phyloP scores from a whole-genome alignment of 495 filamentous ascomycete species.

The Talaromyces wortmannii region DNA sequence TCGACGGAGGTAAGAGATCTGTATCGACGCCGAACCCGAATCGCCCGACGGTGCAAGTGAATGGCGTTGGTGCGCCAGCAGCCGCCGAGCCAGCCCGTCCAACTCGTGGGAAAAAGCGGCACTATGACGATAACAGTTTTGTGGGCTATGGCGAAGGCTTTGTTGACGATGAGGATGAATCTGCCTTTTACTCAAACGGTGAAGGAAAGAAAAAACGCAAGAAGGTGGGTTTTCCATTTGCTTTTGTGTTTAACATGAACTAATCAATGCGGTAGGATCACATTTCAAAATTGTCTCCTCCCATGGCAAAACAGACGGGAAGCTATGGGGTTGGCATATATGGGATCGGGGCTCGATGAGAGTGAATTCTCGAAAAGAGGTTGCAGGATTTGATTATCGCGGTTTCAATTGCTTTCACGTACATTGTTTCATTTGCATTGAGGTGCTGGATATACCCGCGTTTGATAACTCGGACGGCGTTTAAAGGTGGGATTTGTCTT shows the following conservation, averaged over 20 bases:
- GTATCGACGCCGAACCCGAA: conserved; percentile 22
- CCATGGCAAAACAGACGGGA: conserved; percentile 34
- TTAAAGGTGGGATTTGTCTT: conserved; percentile 16
- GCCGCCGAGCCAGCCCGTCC: conserved; percentile 37
- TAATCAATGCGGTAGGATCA: conserved; percentile 29
- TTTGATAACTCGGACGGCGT: conserved; percentile 41
- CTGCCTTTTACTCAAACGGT: conserved; percentile 37
- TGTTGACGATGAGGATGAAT: conserved; percentile 52
- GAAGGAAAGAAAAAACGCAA: conserved; percentile 41
- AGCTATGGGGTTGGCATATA: conserved; percentile 43
- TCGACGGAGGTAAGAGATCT: conserved; percentile 30
- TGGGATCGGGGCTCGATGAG: conserved; percentile 41
- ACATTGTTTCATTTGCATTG: conserved; percentile 44
- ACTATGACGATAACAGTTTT: conserved; percentile 63
- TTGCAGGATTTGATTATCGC: conserved; percentile 14
- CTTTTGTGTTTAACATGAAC: background rate
- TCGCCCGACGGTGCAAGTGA: conserved; percentile 19
- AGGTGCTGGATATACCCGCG: conserved; percentile 51
- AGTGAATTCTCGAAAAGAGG: conserved; percentile 1
- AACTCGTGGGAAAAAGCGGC: conserved; percentile 57
- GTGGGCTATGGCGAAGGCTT: conserved; percentile 63
- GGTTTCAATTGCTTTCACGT: conserved; percentile 2
- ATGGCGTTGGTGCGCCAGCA: conserved; percentile 17
- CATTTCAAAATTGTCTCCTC: conserved; percentile 35
- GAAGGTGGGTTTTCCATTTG: conserved; percentile 28